Conservation (phyloP, 2,329 filamentous ascomycete species). For the Fusarium sp. region DNA sequence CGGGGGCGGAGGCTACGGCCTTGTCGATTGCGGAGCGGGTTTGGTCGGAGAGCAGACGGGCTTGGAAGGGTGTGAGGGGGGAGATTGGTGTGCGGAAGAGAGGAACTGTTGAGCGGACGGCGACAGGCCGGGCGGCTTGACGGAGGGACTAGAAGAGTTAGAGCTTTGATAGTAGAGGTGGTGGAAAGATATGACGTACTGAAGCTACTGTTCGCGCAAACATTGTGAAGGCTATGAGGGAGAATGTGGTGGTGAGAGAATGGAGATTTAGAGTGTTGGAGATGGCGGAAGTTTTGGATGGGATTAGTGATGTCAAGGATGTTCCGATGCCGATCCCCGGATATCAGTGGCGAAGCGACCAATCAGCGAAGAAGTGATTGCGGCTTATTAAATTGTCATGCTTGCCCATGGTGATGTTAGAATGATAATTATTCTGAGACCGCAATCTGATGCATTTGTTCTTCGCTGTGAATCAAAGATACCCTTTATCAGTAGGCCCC, state of each 20-base stretch:
- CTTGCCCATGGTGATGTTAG: neutral
- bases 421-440: neutral
- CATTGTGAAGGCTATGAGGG: slow-evolving; percentile 33
- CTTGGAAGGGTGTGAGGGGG: slow-evolving; percentile 50
- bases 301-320: slow-evolving; percentile 42
- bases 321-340: slow-evolving; percentile 31
- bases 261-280: slow-evolving; percentile 3
- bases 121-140: slow-evolving; percentile 50
- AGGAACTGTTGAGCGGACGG: slow-evolving; percentile 38
- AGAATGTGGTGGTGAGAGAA: slow-evolving; percentile 17
- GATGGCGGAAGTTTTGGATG: slow-evolving; percentile 30
- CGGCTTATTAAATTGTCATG: neutral
- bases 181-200: slow-evolving; percentile 1
- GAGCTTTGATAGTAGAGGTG: no score
- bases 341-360: slow-evolving; percentile 29
- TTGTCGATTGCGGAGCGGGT: slow-evolving; percentile 88
- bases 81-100: slow-evolving; percentile 40
- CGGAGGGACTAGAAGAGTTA: slow-evolving; percentile 46
- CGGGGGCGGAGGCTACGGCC: slow-evolving; percentile 85
- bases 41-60: slow-evolving; percentile 81
- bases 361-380: slow-evolving; percentile 35
- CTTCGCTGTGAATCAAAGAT: neutral
- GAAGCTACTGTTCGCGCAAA: slow-evolving; percentile 43
- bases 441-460: neutral
- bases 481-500: neutral